Evolutionary conservation across 2,329 filamentous ascomycete species (phyloP), one percentile per base, ranked within the genome.

Genomic region (Penicillium sp.): DNA sequence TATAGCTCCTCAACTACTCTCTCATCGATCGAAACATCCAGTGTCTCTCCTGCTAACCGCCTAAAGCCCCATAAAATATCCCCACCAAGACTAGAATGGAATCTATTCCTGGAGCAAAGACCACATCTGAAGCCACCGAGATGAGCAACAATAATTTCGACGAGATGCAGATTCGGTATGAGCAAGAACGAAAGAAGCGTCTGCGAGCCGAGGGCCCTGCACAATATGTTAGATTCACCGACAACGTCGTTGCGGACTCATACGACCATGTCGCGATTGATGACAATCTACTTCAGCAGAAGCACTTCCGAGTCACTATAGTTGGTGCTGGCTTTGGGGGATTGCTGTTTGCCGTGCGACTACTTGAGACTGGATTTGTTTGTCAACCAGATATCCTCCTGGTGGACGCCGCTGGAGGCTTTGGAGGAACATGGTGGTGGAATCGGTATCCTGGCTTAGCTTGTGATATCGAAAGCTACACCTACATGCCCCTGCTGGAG

Each of bases 401-500:
- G 8, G 19, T 57, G 34, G 56, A 60, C 30, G 58, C 75, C 9
- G 75, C 77, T 39, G 73, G 72, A 3, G 73, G 72, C 5, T 77
- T 76, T 58, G 75, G 76, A 3, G 75, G 75, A 0, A 76, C 73
- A 1, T 77, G 74, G 65, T 77, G 75, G 55, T 77, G 72, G 71
- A 77, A 77, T 39, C 64, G 70, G 9, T 77, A 77, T 48, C 75
- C 75, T 1, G 75, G 76, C 3, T 54, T 75, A 3, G 66, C 64
- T 53, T 84, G 81, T 59, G 82, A 86, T 57, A 67, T 82, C 3
- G 82, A 86, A 63, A 73, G 74, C 43, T 82, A 80, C 56, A 70
- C 75, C n/a, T 85, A 84, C 57, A 64, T 84, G 65, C 80, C 81
- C 3, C 64, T 82, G 11, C 71, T 84, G 2, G 81, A 84, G 52